These are phyloP conservation scores for Populus simonii DNA, from an alignment of 345 rosid species.

Conservation along the genomic window DNA sequence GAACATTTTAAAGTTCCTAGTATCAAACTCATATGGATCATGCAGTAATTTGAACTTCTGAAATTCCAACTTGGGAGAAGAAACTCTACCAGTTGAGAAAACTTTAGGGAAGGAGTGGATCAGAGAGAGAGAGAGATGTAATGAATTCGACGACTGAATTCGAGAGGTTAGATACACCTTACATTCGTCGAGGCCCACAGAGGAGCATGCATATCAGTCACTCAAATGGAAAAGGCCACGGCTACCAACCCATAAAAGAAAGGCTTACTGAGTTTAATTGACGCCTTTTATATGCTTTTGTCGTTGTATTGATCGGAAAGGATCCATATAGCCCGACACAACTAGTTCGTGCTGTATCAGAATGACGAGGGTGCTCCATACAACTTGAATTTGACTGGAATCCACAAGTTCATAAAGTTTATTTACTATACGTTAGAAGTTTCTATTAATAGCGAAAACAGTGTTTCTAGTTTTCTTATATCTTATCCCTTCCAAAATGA, in stretches of 20 bases:
- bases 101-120: background rate
- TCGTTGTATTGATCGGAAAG: no score
- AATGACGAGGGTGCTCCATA: no score
- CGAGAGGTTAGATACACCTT: background rate
- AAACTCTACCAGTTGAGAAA: background rate
- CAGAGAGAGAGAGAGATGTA: background rate
- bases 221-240: background rate
- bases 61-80: background rate
- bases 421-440: no score
- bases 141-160: background rate
- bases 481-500: no score
- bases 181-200: background rate
- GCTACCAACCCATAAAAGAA: background rate
- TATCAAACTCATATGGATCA: background rate
- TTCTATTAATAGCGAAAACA: no score
- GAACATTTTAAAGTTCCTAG: background rate
- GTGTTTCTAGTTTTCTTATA: no score
- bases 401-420: no score
- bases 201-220: background rate
- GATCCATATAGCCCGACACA: no score
- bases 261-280: background rate
- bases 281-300: no score
- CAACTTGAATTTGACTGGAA: no score
- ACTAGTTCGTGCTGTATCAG: no score
- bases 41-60: background rate